phyloP scores from a whole-genome alignment of 176 grass and related monocot genomes.

The Tuctoria greenei region DNA sequence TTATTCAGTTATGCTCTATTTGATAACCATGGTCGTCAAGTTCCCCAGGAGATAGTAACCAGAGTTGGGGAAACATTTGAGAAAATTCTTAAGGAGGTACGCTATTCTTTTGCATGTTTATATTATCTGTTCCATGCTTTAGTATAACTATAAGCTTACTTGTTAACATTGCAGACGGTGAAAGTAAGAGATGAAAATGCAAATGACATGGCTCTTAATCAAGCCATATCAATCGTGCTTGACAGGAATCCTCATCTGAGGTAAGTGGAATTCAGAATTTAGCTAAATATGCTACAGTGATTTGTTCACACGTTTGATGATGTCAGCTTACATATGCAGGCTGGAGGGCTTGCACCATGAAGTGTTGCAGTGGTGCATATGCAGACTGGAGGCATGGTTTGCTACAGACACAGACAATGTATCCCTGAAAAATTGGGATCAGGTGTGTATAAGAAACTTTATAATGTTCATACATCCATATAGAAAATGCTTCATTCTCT shows the following conservation, averaged over 20 bases:
- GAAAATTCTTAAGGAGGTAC: conserved; percentile 89
- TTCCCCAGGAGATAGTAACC: conserved; percentile 73
- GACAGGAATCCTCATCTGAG: conserved; percentile 74
- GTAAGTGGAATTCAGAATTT: conserved; percentile 41
- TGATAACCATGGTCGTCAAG: conserved; percentile 83
- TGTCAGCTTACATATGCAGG: conserved; percentile 44
- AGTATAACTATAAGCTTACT: background rate
- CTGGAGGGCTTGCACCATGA: conserved; percentile 76
- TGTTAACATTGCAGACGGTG: conserved; percentile 60
- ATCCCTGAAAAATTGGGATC: conserved; percentile 95
- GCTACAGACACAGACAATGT: conserved; percentile 85
- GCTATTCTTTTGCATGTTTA: background rate
- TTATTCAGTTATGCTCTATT: conserved; percentile 81
- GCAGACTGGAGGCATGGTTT: conserved; percentile 98
- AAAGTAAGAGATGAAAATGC: conserved; percentile 84
- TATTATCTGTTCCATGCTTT: conserved; percentile 27
- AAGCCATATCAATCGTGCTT: conserved; percentile 89
- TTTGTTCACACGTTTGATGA: conserved; percentile 5
- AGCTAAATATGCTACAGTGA: background rate
- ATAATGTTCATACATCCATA: background rate
- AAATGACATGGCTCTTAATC: conserved; percentile 82
- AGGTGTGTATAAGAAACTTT: conserved; percentile 48
- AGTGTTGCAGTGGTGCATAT: conserved; percentile 98
- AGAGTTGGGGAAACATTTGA: conserved; percentile 93
- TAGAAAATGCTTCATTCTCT: background rate